phyloP scores from a whole-genome alignment of 2,329 filamentous ascomycete species.

The Geosmithia putterillii region DNA sequence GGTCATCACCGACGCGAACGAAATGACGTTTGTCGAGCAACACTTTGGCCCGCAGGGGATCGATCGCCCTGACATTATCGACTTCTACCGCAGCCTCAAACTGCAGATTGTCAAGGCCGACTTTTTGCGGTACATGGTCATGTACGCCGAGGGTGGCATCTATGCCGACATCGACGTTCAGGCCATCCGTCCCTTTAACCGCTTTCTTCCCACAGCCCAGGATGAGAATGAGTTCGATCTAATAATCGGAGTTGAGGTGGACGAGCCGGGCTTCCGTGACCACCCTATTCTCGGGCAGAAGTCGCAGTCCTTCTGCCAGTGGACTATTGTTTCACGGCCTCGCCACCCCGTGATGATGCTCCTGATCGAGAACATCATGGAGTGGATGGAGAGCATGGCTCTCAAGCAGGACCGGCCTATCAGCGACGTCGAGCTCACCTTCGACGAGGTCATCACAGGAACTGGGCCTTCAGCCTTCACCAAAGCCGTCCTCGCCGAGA shows the following conservation, averaged over 20 bases:
- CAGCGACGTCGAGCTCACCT: slow-evolving; percentile 39
- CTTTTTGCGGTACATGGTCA: slow-evolving; percentile 13
- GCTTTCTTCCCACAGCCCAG: slow-evolving; percentile 24
- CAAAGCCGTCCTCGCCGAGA: slow-evolving; percentile 15
- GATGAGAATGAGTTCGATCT: slow-evolving; percentile 48
- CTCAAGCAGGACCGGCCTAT: slow-evolving; percentile 2
- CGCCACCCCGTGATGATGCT: slow-evolving; percentile 14
- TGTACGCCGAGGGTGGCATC: slow-evolving; percentile 17
- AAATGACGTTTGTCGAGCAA: slow-evolving; percentile 50
- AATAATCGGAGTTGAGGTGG: slow-evolving; percentile 17
- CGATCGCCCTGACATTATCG: slow-evolving; percentile 29
- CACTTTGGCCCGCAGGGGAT: slow-evolving; percentile 54
- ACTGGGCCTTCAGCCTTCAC: slow-evolving; percentile 18
- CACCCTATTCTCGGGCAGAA: slow-evolving; percentile 40
- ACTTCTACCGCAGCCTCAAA: slow-evolving; percentile 3
- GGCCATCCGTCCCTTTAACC: slow-evolving; percentile 35
- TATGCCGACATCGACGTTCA: slow-evolving; percentile 32
- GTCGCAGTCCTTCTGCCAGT: slow-evolving; percentile 40
- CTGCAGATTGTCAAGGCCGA: slow-evolving; percentile 16
- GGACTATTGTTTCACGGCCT: slow-evolving; percentile 18
- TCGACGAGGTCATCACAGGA: slow-evolving; percentile 46
- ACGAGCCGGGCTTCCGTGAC: slow-evolving; percentile 41
- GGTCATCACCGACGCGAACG: slow-evolving; percentile 9
- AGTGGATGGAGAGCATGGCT: slow-evolving; percentile 8
- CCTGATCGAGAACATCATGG: slow-evolving; percentile 13